These are phyloP conservation scores for Globisporangium canariense DNA, from an alignment of 352 stramenopile genomes.

Conservation along the genomic window DNA sequence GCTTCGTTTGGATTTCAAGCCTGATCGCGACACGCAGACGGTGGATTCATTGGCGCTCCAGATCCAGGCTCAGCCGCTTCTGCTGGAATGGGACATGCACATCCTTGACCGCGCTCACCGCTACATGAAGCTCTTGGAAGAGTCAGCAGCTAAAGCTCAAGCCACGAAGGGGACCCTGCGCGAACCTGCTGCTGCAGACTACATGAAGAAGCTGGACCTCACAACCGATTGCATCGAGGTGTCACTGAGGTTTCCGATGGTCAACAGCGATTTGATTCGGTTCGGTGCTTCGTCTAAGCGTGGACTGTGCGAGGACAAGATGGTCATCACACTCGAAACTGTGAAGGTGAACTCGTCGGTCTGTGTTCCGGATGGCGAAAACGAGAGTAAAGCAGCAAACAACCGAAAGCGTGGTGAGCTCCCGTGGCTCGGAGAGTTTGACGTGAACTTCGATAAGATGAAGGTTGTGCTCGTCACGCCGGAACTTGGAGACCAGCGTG, in stretches of 20 bases:
- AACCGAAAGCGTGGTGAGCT: conserved; percentile 20
- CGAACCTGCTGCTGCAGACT: conserved; percentile 19
- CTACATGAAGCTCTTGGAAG: conserved; percentile 70
- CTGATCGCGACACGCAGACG: conserved; percentile 23
- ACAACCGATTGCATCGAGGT: conserved; percentile 72
- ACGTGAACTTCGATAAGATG: conserved; percentile 47
- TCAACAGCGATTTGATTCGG: conserved; percentile 78
- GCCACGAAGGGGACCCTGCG: conserved; percentile 7
- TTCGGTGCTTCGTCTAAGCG: conserved; percentile 76
- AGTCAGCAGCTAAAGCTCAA: conserved; percentile 29
- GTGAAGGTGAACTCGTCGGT: conserved; percentile 44
- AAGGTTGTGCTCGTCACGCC: conserved; percentile 49
- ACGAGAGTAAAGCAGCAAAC: conserved; percentile 12
- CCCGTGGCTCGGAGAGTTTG: conserved; percentile 71
- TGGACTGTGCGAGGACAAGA: conserved; percentile 77
- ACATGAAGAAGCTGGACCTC: conserved; percentile 59
- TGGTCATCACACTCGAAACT: conserved; percentile 63
- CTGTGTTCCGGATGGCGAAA: conserved; percentile 3
- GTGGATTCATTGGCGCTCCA: conserved; percentile 51
- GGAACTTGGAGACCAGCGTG: conserved; percentile 54
- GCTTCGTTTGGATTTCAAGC: conserved; percentile 56
- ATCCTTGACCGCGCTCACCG: conserved; percentile 74
- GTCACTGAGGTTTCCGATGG: conserved; percentile 79
- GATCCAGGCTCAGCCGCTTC: conserved; percentile 68
- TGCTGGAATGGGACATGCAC: conserved; percentile 88